A percentile compares a stretch with the other conserved stretches of the same genome.
phyloP scores from a whole-genome alignment of 2,329 filamentous ascomycete genomes.

The Verticillium klebahnii region DNA sequence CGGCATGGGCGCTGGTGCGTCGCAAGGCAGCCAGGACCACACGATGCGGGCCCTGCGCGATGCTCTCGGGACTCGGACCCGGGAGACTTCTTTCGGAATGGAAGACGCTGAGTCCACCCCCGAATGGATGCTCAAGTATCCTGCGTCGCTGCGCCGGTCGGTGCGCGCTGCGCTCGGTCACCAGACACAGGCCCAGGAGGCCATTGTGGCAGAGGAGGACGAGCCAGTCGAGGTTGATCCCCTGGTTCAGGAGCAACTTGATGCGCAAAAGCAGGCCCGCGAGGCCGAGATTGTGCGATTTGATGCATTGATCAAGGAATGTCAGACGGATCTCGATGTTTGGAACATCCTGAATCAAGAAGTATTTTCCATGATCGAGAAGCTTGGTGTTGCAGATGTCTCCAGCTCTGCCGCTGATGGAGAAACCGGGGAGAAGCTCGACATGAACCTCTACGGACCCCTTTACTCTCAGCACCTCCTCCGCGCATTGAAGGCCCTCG shows the following conservation, averaged over 20 bases:
- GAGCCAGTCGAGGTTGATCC: neutral
- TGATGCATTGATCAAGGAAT: constrained; percentile 46
- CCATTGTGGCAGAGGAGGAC: neutral
- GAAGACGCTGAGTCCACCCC: neutral
- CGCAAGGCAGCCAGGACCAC: neutral
- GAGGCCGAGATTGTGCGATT: constrained; percentile 47
- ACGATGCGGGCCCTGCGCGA: neutral
- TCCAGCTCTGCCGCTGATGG: neutral
- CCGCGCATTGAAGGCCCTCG: constrained; percentile 51
- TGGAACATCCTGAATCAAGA: constrained; percentile 64
- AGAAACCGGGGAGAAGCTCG: constrained; percentile 23
- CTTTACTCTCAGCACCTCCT: constrained; percentile 61
- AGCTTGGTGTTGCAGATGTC: constrained; percentile 45
- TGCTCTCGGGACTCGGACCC: neutral
- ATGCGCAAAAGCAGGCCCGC: constrained; percentile 34
- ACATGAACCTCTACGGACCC: constrained; percentile 55
- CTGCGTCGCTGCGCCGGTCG: constrained; percentile 31
- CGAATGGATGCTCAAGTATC: constrained; percentile 28
- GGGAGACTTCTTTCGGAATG: neutral
- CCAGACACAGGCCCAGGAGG: neutral
- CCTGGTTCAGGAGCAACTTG: constrained; percentile 7
- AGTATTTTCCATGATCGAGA: constrained; percentile 57
- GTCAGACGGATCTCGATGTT: constrained; percentile 57
- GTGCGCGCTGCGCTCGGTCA: constrained; percentile 28
- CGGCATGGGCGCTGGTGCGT: neutral